Base-by-base conservation (phyloP, 148 eudicot species). In the Polygonum aviculare region DNA sequence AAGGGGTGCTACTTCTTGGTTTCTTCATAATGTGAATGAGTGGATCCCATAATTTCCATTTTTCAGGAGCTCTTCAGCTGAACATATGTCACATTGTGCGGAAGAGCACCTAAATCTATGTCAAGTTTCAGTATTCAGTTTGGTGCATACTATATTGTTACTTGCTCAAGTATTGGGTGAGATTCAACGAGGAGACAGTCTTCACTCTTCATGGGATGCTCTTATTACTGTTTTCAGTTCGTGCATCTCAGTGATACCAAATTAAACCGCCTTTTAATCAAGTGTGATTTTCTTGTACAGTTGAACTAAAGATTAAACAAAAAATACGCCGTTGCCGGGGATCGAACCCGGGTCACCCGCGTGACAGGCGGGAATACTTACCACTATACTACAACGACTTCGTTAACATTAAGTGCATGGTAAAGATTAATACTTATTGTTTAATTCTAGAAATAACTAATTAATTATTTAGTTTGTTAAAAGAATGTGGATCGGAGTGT, bases 301-400 rank as follows among this genome's bases (percentile, higher is more conserved):
- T 6, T 41, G 45, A 41, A 41, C 9, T 1, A 41, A 41, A 7
- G 1, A 41, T 40, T 2, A 11, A 31, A 62, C 11, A 22, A n/a
- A 51, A 12, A 72, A 52, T 7, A 69, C 97, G 97, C 92, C 97
- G 93, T 81, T 91, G 95, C 95, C 95, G 91, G 98, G 98, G 96
- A 91, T 94, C 98, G 96, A 94, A 92, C 98, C 97, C 95, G 95
- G 97, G 97, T 88, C 96, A 82, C 87, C 95, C 93, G 97, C 93
- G 95, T 93, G 97, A 93, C 98, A 93, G 94, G 94, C 94, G 94
- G 97, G 89, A 87, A 91, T 88, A 94, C 98, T 94, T 54, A 94
- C 97, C 98, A 94, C 98, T 88, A 93, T 93, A 93, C 97, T 91
- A 93, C 97, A 90, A 90, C 94, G 93, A 93, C 98, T 69, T 22